These are phyloP conservation scores for Aspergillus uvarum DNA, from an alignment of 2,329 filamentous ascomycete genomes.

Conservation along the genomic window DNA sequence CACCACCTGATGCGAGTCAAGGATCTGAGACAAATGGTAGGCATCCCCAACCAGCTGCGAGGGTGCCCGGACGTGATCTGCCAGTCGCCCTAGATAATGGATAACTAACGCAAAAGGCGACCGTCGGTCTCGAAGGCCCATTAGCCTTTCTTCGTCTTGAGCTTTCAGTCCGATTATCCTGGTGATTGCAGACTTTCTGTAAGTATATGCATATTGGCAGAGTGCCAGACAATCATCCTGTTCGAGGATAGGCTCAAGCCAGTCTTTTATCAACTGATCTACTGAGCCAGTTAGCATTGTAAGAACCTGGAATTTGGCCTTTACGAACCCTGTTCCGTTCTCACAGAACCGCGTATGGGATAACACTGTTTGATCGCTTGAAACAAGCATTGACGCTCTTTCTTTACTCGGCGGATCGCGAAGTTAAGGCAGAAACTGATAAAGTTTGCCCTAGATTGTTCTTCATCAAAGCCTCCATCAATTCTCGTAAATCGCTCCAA, in stretches of 20 bases:
- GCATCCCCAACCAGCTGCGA: conserved; percentile 40
- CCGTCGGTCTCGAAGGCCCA: conserved; percentile 2
- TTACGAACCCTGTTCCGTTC: conserved; percentile 10
- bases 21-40: conserved; percentile 29
- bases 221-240: conserved; percentile 5
- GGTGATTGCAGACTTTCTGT: conserved; percentile 13
- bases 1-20: conserved; percentile 25
- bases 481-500: conserved; percentile 3
- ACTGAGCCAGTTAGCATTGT: conserved; percentile 1
- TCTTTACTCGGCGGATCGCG: conserved; percentile 14
- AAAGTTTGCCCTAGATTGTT: conserved; percentile 3
- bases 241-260: not conserved
- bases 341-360: conserved; percentile 6
- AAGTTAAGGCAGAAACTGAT: conserved; percentile 15
- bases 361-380: conserved; percentile 12
- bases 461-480: not conserved
- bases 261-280: conserved; percentile 2
- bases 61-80: conserved; percentile 44
- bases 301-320: not conserved
- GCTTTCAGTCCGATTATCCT: not conserved
- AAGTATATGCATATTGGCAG: conserved; percentile 17
- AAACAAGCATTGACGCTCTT: conserved; percentile 8
- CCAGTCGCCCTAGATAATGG: conserved; percentile 50
- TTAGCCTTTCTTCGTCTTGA: conserved; percentile 7
- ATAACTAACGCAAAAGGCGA: conserved; percentile 31